Base-by-base conservation (phyloP, 2,329 filamentous ascomycete genomes). In the Aspergillus sp. region DNA sequence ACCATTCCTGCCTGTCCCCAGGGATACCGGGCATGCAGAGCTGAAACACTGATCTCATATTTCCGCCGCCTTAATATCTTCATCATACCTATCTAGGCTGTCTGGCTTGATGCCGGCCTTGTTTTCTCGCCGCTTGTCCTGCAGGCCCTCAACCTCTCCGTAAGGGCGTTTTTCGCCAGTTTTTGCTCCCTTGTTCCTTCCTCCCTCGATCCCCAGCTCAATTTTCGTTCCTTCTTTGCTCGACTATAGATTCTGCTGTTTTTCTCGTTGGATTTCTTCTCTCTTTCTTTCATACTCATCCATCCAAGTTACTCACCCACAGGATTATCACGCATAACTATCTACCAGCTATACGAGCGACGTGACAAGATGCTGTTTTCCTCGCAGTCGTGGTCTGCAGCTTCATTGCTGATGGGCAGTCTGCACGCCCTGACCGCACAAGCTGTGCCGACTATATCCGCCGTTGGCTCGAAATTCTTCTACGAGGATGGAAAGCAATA, bases 381-480 rank as follows among this genome's bases (percentile, higher is more conserved):
- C 29, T 54, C 35, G 43, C 45, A 19, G 38, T 53, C 35, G 41
- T 37, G 35, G 40, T 40, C 39, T 31, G 27, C 50, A 8, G 44
- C 45, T 32, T 50, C 53, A 26, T 47, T 60, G 49, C 49, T 65
- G 43, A 42, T 64, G 40, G 53, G 57, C 28, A 50, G 53, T 42
- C 47, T 64, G 34, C 56, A 60, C 38, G 50, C 48, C 30, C 46
- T 56, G 58, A 44, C 55, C 9, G 60, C 58, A 38, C 48, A 51
- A 34, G 73, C 77, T 28, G 69, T 82, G 38, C 69, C 77, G 31
- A 77, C 76, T 43, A 78, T 84, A 49, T 71, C 72, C n/a, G 68
- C 70, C 34, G 79, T 84, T 42, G 88, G 88, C 40, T 83, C 84
- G 71, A 95, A 94, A 69, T 89, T 95, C 73, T 95, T 94, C 72